Evolutionary conservation across 768 basidiomycete genomes (phyloP), one percentile per base, ranked within the genome.

Genomic region (Russula vinacea): DNA sequence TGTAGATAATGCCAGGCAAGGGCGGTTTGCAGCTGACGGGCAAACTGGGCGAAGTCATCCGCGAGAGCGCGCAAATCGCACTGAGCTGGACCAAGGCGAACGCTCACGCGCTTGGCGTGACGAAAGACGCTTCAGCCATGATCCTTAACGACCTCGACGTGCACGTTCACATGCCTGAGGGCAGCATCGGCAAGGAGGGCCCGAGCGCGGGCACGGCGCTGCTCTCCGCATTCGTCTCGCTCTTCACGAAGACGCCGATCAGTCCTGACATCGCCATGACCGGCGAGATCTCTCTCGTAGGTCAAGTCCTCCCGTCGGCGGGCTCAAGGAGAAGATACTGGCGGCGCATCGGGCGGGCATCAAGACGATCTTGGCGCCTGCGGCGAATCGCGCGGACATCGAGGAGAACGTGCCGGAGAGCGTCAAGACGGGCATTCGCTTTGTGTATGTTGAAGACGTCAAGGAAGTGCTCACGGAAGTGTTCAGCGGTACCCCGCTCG

Each of bases 121-220:
- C 94, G 6, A 74, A 81, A 54, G 80, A 81, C 1, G 77, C 82
- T 0, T 84, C 83, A 7, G 89, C 92, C 60, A 87, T 90, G 73
- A 87, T 94, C 73, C 77, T 98, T 70, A 85, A 87, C 26, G 89
- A 96, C 71, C 81, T 85, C 45, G 94, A 98, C 70, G 81, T 98
- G 19, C 96, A 98, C 75, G 84, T 99, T 45, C 97, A 98, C 73
- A 98, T 97, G 96, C 93, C 94, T n/a, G 94, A 93, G 73, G 94
- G 93, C 10, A 89, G 88, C 71, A 86, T 94, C 59, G 92, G 92
- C 24, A 94, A 98, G 78, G 95, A 97, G 69, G 97, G 97, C 0
- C 97, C 97, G 1, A 94, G 91, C 70, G 97, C 97, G 2, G 97
- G 97, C 39, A 98, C 92, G 5, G 97, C 97, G 0, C 87, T 99